These are phyloP conservation scores for Myriosclerotinia scirpicola DNA, from an alignment of 2,329 filamentous ascomycete species.

Conservation along the genomic window DNA sequence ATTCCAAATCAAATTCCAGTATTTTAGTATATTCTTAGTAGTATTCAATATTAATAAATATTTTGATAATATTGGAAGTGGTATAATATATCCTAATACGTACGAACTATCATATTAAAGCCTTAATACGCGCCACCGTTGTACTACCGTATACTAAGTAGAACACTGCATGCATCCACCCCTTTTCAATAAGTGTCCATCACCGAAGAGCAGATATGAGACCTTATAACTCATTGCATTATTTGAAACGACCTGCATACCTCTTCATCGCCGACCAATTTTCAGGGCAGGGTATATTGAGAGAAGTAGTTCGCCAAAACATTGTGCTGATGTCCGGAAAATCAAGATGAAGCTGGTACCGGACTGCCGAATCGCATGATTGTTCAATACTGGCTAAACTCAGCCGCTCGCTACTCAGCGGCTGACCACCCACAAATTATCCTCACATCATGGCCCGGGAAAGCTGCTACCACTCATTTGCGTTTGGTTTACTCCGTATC, in stretches of 20 bases:
- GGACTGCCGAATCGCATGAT: background rate
- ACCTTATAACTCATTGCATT: background rate
- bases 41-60: no score
- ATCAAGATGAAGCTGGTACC: background rate
- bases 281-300: background rate
- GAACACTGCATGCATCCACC: background rate
- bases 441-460: background rate
- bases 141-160: no score
- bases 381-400: background rate
- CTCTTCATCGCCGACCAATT: background rate
- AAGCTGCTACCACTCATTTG: background rate
- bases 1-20: no score
- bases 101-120: no score
- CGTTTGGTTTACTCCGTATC: background rate
- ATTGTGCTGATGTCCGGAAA: background rate
- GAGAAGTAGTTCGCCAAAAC: background rate
- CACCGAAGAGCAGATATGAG: background rate
- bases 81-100: no score
- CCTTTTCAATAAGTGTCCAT: background rate
- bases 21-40: no score
- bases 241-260: background rate
- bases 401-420: background rate
- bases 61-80: no score
- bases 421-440: background rate
- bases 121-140: no score